These are phyloP conservation scores for Asterophora parasitica DNA, from an alignment of 768 basidiomycete species.

Conservation along the genomic window DNA sequence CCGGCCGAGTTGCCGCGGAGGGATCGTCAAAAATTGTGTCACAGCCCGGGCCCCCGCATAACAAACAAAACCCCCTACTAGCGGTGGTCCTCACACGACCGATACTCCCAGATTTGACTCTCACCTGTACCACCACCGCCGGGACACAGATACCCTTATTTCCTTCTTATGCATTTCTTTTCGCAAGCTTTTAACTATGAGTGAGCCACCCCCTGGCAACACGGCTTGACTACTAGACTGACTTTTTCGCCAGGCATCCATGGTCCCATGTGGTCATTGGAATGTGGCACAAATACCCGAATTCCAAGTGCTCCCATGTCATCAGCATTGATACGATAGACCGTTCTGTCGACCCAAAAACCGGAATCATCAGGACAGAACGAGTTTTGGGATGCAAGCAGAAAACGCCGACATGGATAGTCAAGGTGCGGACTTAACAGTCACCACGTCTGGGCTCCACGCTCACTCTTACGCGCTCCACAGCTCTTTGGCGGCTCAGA, in stretches of 20 bases:
- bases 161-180: constrained; percentile 72
- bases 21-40: constrained; percentile 5
- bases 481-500: constrained; percentile 91
- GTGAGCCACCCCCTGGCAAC: constrained; percentile 41
- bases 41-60: neutral
- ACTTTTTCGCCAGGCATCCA: constrained; percentile 55
- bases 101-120: constrained; percentile 12
- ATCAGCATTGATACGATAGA: constrained; percentile 84
- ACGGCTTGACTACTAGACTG: constrained; percentile 8
- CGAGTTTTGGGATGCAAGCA: constrained; percentile 89
- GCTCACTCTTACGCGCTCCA: constrained; percentile 17
- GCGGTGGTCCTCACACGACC: constrained; percentile 3
- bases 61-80: neutral
- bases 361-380: constrained; percentile 90
- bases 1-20: constrained; percentile 17
- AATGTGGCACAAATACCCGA: constrained; percentile 96
- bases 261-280: constrained; percentile 90
- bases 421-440: constrained; percentile 58
- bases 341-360: constrained; percentile 75
- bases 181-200: constrained; percentile 81
- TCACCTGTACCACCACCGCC: constrained; percentile 24
- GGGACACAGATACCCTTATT: constrained; percentile 21
- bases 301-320: constrained; percentile 87
- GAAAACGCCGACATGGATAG: constrained; percentile 87
- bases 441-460: neutral